Percentiles rank a stretch among this genome's conserved stretches.
phyloP scores from a whole-genome alignment of 768 basidiomycete genomes.

The Russula foetens region DNA sequence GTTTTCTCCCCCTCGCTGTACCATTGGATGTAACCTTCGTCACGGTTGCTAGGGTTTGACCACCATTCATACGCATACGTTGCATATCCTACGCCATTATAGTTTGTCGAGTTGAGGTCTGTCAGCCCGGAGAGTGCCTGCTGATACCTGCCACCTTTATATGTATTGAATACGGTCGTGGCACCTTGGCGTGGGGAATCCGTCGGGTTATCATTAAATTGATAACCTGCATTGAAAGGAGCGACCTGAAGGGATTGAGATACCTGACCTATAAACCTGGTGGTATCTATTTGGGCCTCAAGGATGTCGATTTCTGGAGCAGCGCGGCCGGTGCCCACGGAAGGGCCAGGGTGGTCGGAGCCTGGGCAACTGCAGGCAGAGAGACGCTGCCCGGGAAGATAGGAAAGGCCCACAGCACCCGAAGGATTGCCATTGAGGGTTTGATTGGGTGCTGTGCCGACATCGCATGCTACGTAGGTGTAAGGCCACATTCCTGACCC shows the following conservation, averaged over 20 bases:
- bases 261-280: slow-evolving; percentile 47
- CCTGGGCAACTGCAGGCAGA: slow-evolving; percentile 85
- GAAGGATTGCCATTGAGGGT: slow-evolving; percentile 45
- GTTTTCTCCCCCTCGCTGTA: slow-evolving; percentile 50
- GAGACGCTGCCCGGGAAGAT: slow-evolving; percentile 77
- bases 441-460: slow-evolving; percentile 82
- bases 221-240: slow-evolving; percentile 66
- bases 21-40: slow-evolving; percentile 83
- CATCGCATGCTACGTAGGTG: slow-evolving; percentile 76
- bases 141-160: slow-evolving; percentile 64
- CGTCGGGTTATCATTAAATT: slow-evolving; percentile 46
- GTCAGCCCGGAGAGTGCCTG: slow-evolving; percentile 67
- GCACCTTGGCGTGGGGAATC: slow-evolving; percentile 47
- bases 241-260: slow-evolving; percentile 79
- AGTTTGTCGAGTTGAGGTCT: slow-evolving; percentile 45
- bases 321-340: slow-evolving; percentile 50
- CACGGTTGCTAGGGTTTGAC: slow-evolving; percentile 56
- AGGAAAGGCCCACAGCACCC: slow-evolving; percentile 54
- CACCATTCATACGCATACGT: slow-evolving; percentile 77
- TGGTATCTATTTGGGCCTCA: slow-evolving; percentile 67
- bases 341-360: slow-evolving; percentile 85
- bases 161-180: slow-evolving; percentile 51
- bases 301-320: slow-evolving; percentile 92
- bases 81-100: slow-evolving; percentile 45
- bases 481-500: slow-evolving; percentile 58